A percentile compares a stretch with the other conserved stretches of the same genome.
Conservation (phyloP, 1,284 basidiomycete genomes). For the Tylopilus sp. region DNA sequence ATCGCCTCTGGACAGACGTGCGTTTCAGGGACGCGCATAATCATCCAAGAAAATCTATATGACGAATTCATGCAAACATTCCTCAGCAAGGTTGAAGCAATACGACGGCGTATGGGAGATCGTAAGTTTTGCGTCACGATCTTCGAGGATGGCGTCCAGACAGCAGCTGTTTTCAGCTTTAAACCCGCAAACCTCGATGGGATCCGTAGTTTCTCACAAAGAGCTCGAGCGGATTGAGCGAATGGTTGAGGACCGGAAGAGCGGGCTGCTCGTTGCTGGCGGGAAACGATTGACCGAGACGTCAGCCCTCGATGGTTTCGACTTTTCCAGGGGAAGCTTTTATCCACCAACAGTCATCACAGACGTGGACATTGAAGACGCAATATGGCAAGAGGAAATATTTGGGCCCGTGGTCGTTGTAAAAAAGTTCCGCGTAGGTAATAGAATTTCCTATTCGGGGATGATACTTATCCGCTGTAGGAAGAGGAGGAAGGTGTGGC, state of each 20-base stretch:
- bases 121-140: constrained; percentile 49
- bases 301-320: constrained; percentile 65
- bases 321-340: constrained; percentile 69
- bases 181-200: constrained; percentile 71
- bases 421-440: constrained; percentile 58
- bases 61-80: constrained; percentile 63
- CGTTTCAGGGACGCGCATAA: constrained; percentile 73
- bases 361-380: constrained; percentile 55
- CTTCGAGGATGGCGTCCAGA: background rate
- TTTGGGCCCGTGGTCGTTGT: constrained; percentile 79
- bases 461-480: constrained; percentile 34
- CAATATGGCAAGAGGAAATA: constrained; percentile 78
- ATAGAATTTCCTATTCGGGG: background rate
- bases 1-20: constrained; percentile 85
- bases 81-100: constrained; percentile 59
- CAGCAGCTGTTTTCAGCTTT: constrained; percentile 46
- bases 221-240: constrained; percentile 64
- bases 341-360: constrained; percentile 75
- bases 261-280: constrained; percentile 57
- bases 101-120: constrained; percentile 69
- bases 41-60: constrained; percentile 69
- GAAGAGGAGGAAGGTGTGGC: constrained; percentile 62
- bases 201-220: constrained; percentile 65
- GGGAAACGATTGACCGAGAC: constrained; percentile 60
- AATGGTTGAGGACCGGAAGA: constrained; percentile 49